Conservation (phyloP, 75 land plant genomes). For the Pinus albicaulis region DNA sequence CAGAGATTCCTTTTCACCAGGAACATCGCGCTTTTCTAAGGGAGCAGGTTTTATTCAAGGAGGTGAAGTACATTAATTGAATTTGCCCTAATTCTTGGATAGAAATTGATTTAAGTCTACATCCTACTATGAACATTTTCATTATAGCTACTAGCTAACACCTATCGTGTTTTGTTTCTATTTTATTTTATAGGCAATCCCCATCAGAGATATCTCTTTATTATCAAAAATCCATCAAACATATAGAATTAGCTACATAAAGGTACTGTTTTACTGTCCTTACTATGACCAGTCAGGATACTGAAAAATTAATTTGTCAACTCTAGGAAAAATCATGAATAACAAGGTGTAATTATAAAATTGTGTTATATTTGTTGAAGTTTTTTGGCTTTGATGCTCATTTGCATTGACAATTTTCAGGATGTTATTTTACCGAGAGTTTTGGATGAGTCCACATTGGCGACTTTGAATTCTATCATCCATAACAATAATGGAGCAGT, state of each 20-base stretch:
- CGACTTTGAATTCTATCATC: constrained; percentile 84
- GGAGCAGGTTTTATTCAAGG: constrained; percentile 90
- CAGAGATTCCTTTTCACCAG: constrained; percentile 56
- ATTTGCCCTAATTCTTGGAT: background rate
- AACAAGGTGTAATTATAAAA: background rate
- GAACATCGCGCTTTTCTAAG: constrained; percentile 78
- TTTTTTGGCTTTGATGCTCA: background rate
- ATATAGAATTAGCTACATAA: constrained; percentile 88
- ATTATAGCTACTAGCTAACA: constrained; percentile 12
- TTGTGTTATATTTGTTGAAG: background rate
- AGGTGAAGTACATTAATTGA: constrained; percentile 43
- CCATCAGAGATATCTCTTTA: constrained; percentile 67
- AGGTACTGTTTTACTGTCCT: constrained; percentile 38
- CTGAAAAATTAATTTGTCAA: too few species aligned
- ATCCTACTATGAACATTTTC: background rate
- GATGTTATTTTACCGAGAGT: constrained; percentile 91
- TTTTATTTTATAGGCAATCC: constrained; percentile 61
- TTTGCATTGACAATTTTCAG: constrained; percentile 25
- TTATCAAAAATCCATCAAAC: constrained; percentile 95
- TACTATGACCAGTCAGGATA: background rate
- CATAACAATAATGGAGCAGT: constrained; percentile 58
- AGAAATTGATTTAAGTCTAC: background rate
- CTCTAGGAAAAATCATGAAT: too few species aligned
- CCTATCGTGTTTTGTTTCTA: background rate
- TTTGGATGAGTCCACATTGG: constrained; percentile 75